Evolutionary conservation across 2,329 filamentous ascomycete species (phyloP), one percentile per base, ranked within the genome.

Genomic region (Stagonosporopsis vannaccii): DNA sequence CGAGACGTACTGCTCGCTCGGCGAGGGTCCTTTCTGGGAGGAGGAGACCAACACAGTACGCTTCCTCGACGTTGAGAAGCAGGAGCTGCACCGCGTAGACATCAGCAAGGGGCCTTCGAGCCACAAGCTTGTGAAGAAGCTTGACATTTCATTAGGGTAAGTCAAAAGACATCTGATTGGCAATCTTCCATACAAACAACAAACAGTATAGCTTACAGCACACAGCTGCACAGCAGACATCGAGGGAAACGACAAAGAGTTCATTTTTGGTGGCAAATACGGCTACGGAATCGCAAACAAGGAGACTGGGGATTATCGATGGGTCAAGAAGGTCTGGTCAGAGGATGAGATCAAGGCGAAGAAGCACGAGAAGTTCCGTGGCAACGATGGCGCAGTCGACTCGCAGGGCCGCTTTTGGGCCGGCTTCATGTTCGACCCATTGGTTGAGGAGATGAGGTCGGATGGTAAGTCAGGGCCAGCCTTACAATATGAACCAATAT

Each of bases 311-410:
- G 77, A 81, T 56, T 79, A 84, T 62, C 78, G 79, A 49, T 87
- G 86, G 74, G 78, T 88, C 64, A 80, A 80, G 63, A 80, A 83
- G 62, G 81, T 82, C 52, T 87, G 85, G 83, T 78, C 72, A 26
- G 79, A 82, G 7, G 75, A 78, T 7, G 80, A 84, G 65, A 74
- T 77, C 36, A 68, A 72, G 4, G 69, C 69, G 15, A 78, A 77
- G 22, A 82, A 81, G 68, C 77, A 77, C 33, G 75, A 79, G 52
- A 76, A 78, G 20, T 81, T 90, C 73, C 83, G 89, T 51, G 83
- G 83, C 75, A 97, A 97, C 71, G 93, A 97, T 71, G 92, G 92
- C 42, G 89, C 87, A 5, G 87, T 91, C 47, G 92, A 97, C 71
- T 87, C 87, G 23, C 83, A 87, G 60, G 92, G 93, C 28, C 82